phyloP scores from a whole-genome alignment of 2,329 filamentous ascomycete genomes.

The Coniochaeta sp. region DNA sequence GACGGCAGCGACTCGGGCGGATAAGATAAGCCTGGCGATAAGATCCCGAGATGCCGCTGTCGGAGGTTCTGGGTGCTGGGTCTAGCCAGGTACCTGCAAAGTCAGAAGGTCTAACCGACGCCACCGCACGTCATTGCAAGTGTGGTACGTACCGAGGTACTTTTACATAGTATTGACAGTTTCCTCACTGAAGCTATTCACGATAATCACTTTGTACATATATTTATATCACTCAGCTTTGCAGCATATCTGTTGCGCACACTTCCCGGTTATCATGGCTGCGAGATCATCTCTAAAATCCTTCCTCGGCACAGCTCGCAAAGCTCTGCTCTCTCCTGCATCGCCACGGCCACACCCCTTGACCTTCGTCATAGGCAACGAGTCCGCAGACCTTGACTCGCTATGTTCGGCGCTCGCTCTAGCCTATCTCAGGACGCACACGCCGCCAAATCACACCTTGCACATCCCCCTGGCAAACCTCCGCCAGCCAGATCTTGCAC shows the following conservation, averaged over 20 bases:
- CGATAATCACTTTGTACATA: no score
- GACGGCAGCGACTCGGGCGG: neutral
- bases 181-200: neutral
- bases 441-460: conserved; percentile 39
- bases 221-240: neutral
- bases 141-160: no score
- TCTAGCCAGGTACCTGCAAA: no score
- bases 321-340: conserved; percentile 34
- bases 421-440: conserved; percentile 63
- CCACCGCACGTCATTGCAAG: neutral
- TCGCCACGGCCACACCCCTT: conserved; percentile 38
- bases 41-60: neutral
- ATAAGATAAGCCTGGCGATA: neutral
- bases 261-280: conserved; percentile 5
- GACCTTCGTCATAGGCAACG: conserved; percentile 59
- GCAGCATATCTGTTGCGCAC: neutral
- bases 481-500: conserved; percentile 54
- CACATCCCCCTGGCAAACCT: conserved; percentile 72
- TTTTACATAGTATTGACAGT: neutral
- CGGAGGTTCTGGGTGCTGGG: no score
- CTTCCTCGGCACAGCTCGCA: conserved; percentile 44
- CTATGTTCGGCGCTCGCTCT: conserved; percentile 67
- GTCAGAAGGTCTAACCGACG: neutral
- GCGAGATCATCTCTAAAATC: conserved; percentile 31
- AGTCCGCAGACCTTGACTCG: conserved; percentile 75